Evolutionary conservation across 2,329 filamentous ascomycete species (phyloP).

Genomic region (Colletotrichum magnum): DNA sequence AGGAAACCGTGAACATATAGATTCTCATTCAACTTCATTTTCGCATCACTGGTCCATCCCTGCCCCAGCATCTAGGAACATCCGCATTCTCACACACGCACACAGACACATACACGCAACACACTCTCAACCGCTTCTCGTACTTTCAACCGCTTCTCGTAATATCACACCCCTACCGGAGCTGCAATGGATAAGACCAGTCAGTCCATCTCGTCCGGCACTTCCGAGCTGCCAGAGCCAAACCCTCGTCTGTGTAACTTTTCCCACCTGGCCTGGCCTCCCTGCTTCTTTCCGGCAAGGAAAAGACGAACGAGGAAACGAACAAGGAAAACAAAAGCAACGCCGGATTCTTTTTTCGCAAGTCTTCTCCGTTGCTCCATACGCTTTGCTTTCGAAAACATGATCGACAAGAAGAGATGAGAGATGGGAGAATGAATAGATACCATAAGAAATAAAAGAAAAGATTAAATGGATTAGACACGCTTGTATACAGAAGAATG

Average conservation of each 20-base stretch:
- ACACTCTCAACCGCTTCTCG: not conserved
- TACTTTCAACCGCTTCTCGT: not conserved
- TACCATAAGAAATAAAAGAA: constrained; percentile 1
- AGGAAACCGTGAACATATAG: not conserved
- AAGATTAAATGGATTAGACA: constrained; percentile 6
- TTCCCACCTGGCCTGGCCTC: not conserved
- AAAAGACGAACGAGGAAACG: not conserved
- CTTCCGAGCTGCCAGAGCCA: constrained; percentile 33
- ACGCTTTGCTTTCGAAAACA: constrained; percentile 32
- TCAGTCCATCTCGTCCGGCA: constrained; percentile 7
- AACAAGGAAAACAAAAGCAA: not conserved
- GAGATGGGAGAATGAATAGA: not conserved
- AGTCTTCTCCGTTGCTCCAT: constrained; percentile 14
- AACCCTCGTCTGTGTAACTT: not conserved
- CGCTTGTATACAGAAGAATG: constrained; percentile 35
- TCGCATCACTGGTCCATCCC: not conserved
- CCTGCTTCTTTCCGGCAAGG: not conserved
- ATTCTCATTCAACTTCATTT: constrained; percentile 26
- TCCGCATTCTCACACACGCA: not conserved
- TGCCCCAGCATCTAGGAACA: not conserved
- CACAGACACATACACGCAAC: not conserved
- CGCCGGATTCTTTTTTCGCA: constrained; percentile 24
- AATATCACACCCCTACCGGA: not conserved
- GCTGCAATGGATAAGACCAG: not conserved
- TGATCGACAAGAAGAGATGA: constrained; percentile 1